A percentile compares a stretch with the other conserved stretches of the same genome.
phyloP scores from a whole-genome alignment of 2,329 filamentous ascomycete genomes.

The Fusarium begoniae region DNA sequence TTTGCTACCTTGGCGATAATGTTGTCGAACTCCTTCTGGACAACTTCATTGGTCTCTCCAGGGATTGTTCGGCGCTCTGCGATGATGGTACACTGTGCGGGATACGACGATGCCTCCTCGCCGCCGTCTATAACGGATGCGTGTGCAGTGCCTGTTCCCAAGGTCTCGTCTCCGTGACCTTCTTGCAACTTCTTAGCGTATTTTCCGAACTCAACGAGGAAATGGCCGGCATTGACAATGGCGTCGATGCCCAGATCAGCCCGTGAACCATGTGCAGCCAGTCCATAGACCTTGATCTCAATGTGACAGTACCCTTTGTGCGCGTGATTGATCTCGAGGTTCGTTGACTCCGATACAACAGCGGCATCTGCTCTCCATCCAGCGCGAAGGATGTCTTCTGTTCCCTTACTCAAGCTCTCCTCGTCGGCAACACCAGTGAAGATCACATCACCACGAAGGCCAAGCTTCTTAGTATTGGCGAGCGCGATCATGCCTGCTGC shows the following conservation, averaged over 20 bases:
- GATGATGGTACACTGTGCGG: constrained; percentile 57
- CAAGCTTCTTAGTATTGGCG: constrained; percentile 49
- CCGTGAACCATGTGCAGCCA: constrained; percentile 55
- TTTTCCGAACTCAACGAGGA: constrained; percentile 56
- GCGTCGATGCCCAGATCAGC: constrained; percentile 59
- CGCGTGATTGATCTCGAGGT: constrained; percentile 52
- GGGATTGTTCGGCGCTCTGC: constrained; percentile 60
- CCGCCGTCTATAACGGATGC: constrained; percentile 59
- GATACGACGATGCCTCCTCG: constrained; percentile 62
- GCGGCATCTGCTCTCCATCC: constrained; percentile 64
- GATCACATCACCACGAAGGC: constrained; percentile 59
- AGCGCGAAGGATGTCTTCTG: constrained; percentile 57
- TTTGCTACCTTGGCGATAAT: constrained; percentile 48
- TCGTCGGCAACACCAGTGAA: constrained; percentile 64
- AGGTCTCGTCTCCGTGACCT: constrained; percentile 41
- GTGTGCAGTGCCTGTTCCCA: constrained; percentile 56
- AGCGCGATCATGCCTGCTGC: constrained; percentile 57
- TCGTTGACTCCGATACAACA: constrained; percentile 59
- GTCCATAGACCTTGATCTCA: constrained; percentile 53
- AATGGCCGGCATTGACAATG: constrained; percentile 57
- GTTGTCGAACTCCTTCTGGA: constrained; percentile 49
- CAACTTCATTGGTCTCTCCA: constrained; percentile 51
- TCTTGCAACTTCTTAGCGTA: constrained; percentile 49
- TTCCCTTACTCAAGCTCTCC: constrained; percentile 61
- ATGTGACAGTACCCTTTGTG: constrained; percentile 63